Evolutionary conservation across 768 basidiomycete genomes (phyloP), one percentile per base, ranked within the genome.

Genomic region (Tephrocybe sp.): DNA sequence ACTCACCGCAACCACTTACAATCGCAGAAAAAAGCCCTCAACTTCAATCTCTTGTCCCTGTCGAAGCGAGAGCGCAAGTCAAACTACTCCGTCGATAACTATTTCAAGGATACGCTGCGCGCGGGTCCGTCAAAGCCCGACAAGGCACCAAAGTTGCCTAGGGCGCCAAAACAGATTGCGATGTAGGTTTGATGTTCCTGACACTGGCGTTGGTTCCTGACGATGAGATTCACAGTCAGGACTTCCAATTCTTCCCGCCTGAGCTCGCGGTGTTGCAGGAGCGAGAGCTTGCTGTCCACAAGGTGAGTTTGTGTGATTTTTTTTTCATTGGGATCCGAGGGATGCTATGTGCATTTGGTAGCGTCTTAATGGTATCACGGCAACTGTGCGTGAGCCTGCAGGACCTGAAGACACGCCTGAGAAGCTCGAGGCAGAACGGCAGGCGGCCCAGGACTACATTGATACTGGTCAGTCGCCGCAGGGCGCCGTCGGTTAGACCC

Each of bases 231-330:
- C 49, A 20, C 60, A 94, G 91, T 56, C 88, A 94, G 68, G 96
- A 97, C 66, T 96, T 93, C 78, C 96, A 99, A 63, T 98, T 99
- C 77, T 98, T 91, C 73, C 89, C 94, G 6, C 80, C 84, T 0
- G 77, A 85, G 46, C 68, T 98, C 10, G 77, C 83, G 4, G 84
- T 83, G 59, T 72, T 98, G 22, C 94, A 98, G 63, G 92, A 96
- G 60, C 80, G 85, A 49, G 96, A 98, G 67, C 72, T 88, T 16
- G 86, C 86, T 0, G 89, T 85, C 10, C 85, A 85, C 66, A 89
- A 89, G 73, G 89, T 85, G 51, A 39, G 64, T 56, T 30, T 31
- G 40, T 13, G 10, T 10, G 11, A 11, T 13, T 19, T 31, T 11
- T 10, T 11, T 17, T 6, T 34, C 12, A 23, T 16, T 17, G 16